Evolutionary conservation across 2,329 filamentous ascomycete species (phyloP).

Genomic region (Coleophoma cylindrospora): DNA sequence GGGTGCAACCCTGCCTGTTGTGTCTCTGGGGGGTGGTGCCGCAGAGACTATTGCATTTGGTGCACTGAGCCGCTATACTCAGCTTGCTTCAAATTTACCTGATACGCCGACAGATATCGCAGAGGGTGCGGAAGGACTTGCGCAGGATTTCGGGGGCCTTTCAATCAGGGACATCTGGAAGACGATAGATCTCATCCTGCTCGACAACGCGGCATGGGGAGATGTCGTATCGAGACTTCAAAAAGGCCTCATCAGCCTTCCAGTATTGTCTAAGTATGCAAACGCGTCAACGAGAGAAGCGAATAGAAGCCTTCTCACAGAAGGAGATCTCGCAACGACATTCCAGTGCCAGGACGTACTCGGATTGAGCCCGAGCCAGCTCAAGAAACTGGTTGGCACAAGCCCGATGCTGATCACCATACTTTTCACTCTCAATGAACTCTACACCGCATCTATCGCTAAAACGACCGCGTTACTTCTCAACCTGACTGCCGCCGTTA

Average conservation of each 20-base stretch:
- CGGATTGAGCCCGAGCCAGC: slow-evolving; percentile 27
- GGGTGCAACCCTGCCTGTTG: slow-evolving; percentile 6
- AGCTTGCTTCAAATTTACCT: slow-evolving; percentile 8
- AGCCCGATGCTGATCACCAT: slow-evolving; percentile 64
- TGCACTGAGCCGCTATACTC: slow-evolving; percentile 39
- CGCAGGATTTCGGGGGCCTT: slow-evolving; percentile 6
- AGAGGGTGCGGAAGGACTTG: slow-evolving; percentile 2
- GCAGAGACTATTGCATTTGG: slow-evolving; percentile 62
- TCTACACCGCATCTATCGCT: slow-evolving; percentile 71
- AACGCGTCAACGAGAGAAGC: slow-evolving; percentile 39
- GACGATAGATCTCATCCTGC: slow-evolving; percentile 46
- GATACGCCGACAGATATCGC: background rate
- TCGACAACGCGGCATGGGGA: slow-evolving; percentile 81
- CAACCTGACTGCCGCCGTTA: slow-evolving; percentile 53
- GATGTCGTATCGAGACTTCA: slow-evolving; percentile 55
- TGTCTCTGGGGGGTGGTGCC: slow-evolving; percentile 39
- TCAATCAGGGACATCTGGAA: slow-evolving; percentile 4
- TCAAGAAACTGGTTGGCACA: slow-evolving; percentile 24
- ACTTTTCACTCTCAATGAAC: slow-evolving; percentile 93
- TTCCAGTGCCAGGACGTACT: slow-evolving; percentile 48
- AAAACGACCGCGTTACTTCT: slow-evolving; percentile 75
- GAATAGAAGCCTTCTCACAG: slow-evolving; percentile 38
- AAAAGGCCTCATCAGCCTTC: slow-evolving; percentile 46
- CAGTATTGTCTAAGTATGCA: slow-evolving; percentile 46
- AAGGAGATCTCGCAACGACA: slow-evolving; percentile 30